These are phyloP conservation scores for Aspergillus bombycis DNA, from an alignment of 2,329 filamentous ascomycete genomes.

Conservation along the genomic window DNA sequence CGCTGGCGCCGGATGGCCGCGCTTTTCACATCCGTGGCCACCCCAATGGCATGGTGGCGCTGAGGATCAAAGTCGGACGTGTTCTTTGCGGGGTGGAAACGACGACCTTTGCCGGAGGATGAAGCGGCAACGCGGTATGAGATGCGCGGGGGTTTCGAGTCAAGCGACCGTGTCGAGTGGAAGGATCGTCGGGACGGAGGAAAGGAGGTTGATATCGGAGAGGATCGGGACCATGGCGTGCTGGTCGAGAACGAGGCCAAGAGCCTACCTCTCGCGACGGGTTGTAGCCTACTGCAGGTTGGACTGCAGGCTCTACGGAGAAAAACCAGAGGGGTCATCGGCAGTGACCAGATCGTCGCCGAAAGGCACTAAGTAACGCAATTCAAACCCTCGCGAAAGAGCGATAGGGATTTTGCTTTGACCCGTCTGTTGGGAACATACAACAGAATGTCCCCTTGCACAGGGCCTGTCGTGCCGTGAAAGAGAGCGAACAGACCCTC, in stretches of 20 bases:
- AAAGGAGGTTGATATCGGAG: conserved; percentile 13
- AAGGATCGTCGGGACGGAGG: conserved; percentile 21
- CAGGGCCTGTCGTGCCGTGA: background rate
- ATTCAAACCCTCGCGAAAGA: conserved; percentile 23
- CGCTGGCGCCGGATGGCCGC: conserved; percentile 62
- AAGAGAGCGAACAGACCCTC: background rate
- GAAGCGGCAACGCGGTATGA: conserved; percentile 74
- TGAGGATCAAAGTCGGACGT: conserved; percentile 71
- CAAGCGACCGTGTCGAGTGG: conserved; percentile 32
- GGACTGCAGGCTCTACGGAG: conserved; percentile 37
- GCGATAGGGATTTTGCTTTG: conserved; percentile 3
- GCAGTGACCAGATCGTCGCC: conserved; percentile 27
- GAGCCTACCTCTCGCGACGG: conserved; percentile 27
- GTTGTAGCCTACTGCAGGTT: conserved; percentile 37
- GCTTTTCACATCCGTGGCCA: conserved; percentile 35
- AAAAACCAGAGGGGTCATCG: conserved; percentile 37
- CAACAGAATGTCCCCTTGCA: background rate
- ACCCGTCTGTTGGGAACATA: background rate
- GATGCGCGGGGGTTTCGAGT: conserved; percentile 46
- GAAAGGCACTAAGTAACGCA: conserved; percentile 20
- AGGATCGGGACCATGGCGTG: conserved; percentile 14
- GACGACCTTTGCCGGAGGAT: conserved; percentile 72
- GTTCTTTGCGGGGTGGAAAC: conserved; percentile 69
- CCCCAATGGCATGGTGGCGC: conserved; percentile 40
- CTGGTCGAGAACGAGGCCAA: conserved; percentile 21